Base-by-base conservation (phyloP, 257 asterid species). In the Nicotiana benthamiana region DNA sequence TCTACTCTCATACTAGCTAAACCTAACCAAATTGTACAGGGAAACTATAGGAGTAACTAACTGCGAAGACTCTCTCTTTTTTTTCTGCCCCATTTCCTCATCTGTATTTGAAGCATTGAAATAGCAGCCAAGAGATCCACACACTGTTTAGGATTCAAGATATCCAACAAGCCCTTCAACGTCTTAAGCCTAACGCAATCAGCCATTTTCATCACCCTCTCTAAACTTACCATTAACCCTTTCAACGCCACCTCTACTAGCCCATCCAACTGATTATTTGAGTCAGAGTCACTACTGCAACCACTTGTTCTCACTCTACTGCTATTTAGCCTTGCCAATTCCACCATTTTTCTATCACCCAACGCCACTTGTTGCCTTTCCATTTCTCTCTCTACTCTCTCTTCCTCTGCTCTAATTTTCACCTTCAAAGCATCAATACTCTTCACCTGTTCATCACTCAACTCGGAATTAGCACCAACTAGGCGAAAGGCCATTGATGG, bases 291-390 rank as follows among this genome's bases (percentile, higher is more conserved):
- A 11, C 4, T 7, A 61, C 2, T 61, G n/a, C 30, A 61, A 27
- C 27, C 79, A 2, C 61, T 75, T 2, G 0, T 27, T 36, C 4
- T 81, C 75, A 18, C n/a, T 10, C 11, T 13, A 3, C 46, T 52
- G 26, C 85, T 66, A 51, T 63, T 87, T 17, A 87, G 20, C 80
- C 81, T 27, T 27, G 86, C 85, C 54, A 89, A 59, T 83, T 90
- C 94, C 84, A 93, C 92, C 83, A 90, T 85, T 13, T 79, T 86
- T 63, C 90, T 60, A 60, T 87, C 93, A 3, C 92, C 97, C 86
- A 89, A 46, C 9, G 85, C 87, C 82, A 93, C 91, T 54, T 93
- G 97, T 20, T 87, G 91, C 86, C 97, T 82, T 84, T 91, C 98
- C 92, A 93, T 90, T 79, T 90, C 90, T 60, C 90, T 84, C 78